phyloP scores from a whole-genome alignment of 345 rosid species.

The Camelina neglecta region DNA sequence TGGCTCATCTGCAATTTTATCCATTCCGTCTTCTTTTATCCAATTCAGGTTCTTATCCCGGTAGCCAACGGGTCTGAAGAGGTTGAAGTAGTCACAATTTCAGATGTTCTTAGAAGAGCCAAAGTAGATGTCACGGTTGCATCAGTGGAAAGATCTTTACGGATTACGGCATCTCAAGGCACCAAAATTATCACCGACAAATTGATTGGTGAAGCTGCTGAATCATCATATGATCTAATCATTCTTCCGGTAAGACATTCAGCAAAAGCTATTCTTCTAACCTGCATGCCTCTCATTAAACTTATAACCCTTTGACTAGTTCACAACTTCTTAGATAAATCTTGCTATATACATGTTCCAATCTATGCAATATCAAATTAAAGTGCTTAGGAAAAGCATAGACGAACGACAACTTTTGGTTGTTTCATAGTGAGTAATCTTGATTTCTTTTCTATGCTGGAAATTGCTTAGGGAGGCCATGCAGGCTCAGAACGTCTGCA shows the following conservation, averaged over 20 bases:
- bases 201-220: constrained; percentile 65
- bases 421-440: constrained; percentile 17
- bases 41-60: constrained; percentile 74
- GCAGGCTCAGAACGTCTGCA: constrained; percentile 64
- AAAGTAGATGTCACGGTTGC: constrained; percentile 84
- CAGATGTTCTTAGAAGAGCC: constrained; percentile 81
- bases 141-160: constrained; percentile 69
- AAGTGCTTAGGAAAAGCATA: not conserved
- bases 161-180: constrained; percentile 72
- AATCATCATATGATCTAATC: constrained; percentile 66
- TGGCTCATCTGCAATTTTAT: not conserved
- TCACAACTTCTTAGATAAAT: not conserved
- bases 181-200: constrained; percentile 79
- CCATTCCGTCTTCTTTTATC: not conserved
- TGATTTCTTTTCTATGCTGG: constrained; percentile 10
- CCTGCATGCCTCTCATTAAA: constrained; percentile 10
- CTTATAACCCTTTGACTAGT: constrained; percentile 10
- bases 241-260: constrained; percentile 73
- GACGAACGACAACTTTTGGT: constrained; percentile 11
- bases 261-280: not conserved
- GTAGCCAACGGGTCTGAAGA: constrained; percentile 89
- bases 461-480: constrained; percentile 64
- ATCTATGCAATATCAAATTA: not conserved
- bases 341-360: not conserved
- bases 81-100: constrained; percentile 69